Base-by-base conservation (phyloP, 139 green algal species). In the Coccomyxa sp. region DNA sequence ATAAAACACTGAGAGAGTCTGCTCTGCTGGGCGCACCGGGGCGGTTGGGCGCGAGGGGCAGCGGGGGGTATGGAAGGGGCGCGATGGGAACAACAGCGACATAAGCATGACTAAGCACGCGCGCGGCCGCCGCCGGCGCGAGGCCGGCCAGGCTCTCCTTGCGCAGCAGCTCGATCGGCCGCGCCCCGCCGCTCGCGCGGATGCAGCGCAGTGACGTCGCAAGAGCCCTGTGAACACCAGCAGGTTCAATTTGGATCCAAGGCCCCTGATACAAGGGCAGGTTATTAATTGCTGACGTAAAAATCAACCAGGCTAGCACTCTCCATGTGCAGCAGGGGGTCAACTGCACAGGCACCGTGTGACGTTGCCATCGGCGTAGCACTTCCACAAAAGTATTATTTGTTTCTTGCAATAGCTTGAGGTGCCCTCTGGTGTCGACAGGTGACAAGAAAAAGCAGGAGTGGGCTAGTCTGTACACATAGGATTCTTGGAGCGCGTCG, bases 81-180 rank as follows among this genome's bases (percentile, higher is more conserved):
- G 90, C 88, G 75, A 96, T 93, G 59, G 94, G 91, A 38, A 97
- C 66, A 1, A 98, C 85, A 13, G 87, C 88, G 31, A 84, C 88
- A 88, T 98, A 98, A 75, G 91, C 90, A 84, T 93, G 87, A 58
- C 77, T 77, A 67, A 98, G 89, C 80, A 98, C 92, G 27, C 91
- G 87, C 59, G 79, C 82, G 12, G 90, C 87, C 13, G 89, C 89
- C 10, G 76, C 77, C 0, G 89, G 90, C 13, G 90, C 79, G 78
- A 98, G 88, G 9, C 87, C 88, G n/a, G 90, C 91, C 77, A 98
- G 86, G 30, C 84, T 92, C 87, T 98, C 95, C 84, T 94, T 95
- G 4, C 95, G 84, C 83, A 98, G 87, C 81, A 98, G 88, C 89
- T 98, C 95, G 67, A 98, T 79, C 14, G 90, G 89, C 16, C 86